Conservation (phyloP, 2,329 filamentous ascomycete genomes). For the Camillea tinctor region DNA sequence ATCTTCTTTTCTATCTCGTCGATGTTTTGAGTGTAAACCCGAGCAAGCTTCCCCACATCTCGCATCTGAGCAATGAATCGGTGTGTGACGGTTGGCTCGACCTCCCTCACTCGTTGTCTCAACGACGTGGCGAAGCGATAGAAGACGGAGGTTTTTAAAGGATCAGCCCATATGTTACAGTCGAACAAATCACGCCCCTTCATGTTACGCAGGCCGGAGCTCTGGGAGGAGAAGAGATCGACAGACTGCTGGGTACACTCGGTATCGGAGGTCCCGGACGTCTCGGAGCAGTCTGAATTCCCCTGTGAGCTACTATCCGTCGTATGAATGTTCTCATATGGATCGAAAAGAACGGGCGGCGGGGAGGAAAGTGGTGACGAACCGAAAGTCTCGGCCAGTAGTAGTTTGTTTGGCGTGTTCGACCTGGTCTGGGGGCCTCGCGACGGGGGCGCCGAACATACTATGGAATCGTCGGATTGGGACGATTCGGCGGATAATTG, state of each 20-base stretch:
- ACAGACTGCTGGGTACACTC: conserved; percentile 44
- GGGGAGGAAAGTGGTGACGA: conserved; percentile 60
- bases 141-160: conserved; percentile 66
- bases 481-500: conserved; percentile 25
- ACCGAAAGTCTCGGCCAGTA: conserved; percentile 30
- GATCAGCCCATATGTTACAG: conserved; percentile 67
- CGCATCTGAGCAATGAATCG: conserved; percentile 67
- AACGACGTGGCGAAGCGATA: conserved; percentile 70
- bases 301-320: conserved; percentile 41
- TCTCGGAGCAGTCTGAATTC: conserved; percentile 31
- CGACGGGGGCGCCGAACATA: neutral
- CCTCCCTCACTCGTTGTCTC: conserved; percentile 61
- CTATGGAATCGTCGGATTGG: conserved; percentile 26
- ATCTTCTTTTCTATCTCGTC: conserved; percentile 71
- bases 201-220: conserved; percentile 55
- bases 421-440: conserved; percentile 17
- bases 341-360: conserved; percentile 52
- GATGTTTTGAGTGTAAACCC: conserved; percentile 76
- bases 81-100: conserved; percentile 64
- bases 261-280: conserved; percentile 38
- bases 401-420: conserved; percentile 23
- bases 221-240: conserved; percentile 41
- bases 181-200: conserved; percentile 73
- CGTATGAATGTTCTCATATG: conserved; percentile 38
- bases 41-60: conserved; percentile 65